These are phyloP conservation scores for Lodderomyces jiufengensis DNA, from an alignment of 1,139 yeast genomes.

Conservation along the genomic window DNA sequence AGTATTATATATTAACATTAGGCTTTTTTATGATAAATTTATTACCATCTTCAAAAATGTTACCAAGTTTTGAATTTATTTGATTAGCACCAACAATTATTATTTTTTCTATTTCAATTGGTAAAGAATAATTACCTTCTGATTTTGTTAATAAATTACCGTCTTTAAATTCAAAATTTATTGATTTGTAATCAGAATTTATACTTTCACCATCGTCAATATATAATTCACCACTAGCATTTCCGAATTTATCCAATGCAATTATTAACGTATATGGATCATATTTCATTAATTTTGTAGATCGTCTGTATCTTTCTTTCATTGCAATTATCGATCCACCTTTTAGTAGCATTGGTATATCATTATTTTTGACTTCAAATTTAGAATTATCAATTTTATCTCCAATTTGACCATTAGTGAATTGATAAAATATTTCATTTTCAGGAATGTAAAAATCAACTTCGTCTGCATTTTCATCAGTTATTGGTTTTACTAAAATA, in stretches of 20 bases:
- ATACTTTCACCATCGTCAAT: constrained; percentile 83
- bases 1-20: background rate
- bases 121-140: constrained; percentile 1
- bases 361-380: constrained; percentile 39
- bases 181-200: constrained; percentile 13
- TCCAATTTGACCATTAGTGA: constrained; percentile 31
- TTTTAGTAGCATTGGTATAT: constrained; percentile 68
- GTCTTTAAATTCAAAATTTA: constrained; percentile 28
- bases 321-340: constrained; percentile 75
- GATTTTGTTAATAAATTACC: background rate
- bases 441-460: constrained; percentile 64
- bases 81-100: constrained; percentile 24
- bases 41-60: background rate
- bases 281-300: constrained; percentile 65
- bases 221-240: constrained; percentile 57
- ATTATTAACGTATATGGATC: constrained; percentile 84
- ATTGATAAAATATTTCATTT: constrained; percentile 60
- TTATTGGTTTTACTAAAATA: constrained; percentile 77
- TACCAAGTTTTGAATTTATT: constrained; percentile 13
- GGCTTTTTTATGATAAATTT: background rate
- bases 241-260: constrained; percentile 49
- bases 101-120: constrained; percentile 54
- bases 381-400: constrained; percentile 8
- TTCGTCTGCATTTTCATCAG: constrained; percentile 46
- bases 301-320: constrained; percentile 75